These are phyloP conservation scores for Marasmius fiardii DNA, from an alignment of 1,284 basidiomycete species.

Conservation along the genomic window DNA sequence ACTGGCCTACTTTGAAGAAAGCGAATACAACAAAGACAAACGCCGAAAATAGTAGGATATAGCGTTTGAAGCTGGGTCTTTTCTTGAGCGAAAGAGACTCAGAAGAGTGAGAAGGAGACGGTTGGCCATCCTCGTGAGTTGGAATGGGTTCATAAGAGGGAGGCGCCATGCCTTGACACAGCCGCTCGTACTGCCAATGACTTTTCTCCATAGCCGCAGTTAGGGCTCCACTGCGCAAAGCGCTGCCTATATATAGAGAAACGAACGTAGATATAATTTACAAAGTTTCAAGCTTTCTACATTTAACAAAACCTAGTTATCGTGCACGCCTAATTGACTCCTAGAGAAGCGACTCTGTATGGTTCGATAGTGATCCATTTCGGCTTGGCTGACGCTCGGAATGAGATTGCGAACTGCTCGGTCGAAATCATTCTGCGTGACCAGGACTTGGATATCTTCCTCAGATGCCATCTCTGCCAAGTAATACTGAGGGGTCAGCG, in stretches of 20 bases:
- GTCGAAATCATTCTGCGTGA: constrained; percentile 75
- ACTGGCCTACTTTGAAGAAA: constrained; percentile 44
- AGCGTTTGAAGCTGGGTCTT: constrained; percentile 4
- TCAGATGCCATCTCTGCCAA: constrained; percentile 79
- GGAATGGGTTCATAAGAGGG: constrained; percentile 17
- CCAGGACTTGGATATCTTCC: constrained; percentile 75
- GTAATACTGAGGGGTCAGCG: constrained; percentile 91
- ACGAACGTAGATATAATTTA: too few species aligned
- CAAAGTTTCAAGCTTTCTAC: too few species aligned
- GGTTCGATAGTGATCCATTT: constrained; percentile 84
- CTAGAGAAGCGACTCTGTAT: constrained; percentile 73
- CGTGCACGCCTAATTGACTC: constrained; percentile 11
- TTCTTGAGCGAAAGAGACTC: neutral
- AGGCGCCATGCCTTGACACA: constrained; percentile 3
- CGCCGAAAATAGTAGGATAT: constrained; percentile 28
- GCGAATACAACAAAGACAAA: constrained; percentile 35
- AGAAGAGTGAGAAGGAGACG: constrained; percentile 4
- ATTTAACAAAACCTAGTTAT: neutral
- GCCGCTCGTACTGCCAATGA: neutral
- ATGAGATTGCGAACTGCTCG: constrained; percentile 73
- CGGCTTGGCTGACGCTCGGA: constrained; percentile 86
- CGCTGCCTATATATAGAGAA: too few species aligned
- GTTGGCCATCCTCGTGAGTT: constrained; percentile 13
- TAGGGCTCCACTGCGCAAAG: too few species aligned
- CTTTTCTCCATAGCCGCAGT: too few species aligned